Evolutionary conservation across 352 stramenopile species (phyloP).

Genomic region (Peronosclerospora sorghi): DNA sequence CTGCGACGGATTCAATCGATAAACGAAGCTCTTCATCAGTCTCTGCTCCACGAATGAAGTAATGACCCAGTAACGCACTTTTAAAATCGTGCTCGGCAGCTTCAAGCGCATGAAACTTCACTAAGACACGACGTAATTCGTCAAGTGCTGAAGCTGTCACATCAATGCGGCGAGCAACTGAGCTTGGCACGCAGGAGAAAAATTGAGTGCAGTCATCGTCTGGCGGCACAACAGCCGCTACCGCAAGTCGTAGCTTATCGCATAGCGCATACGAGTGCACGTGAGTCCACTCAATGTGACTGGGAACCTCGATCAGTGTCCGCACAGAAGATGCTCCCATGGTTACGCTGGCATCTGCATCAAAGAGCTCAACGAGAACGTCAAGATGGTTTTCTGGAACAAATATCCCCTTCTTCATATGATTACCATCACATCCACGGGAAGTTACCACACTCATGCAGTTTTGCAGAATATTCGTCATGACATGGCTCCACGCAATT

Average conservation of each 20-base stretch:
- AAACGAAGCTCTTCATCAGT: too few species aligned
- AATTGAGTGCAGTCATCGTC: conserved; percentile 12
- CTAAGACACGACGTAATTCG: conserved; percentile 6
- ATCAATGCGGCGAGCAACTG: conserved; percentile 16
- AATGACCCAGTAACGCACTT: too few species aligned
- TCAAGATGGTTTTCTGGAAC: conserved; percentile 6
- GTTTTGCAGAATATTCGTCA: conserved; percentile 5
- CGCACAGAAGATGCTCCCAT: background rate
- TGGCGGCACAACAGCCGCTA: conserved; percentile 10
- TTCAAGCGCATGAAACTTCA: conserved; percentile 6
- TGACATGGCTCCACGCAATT: conserved; percentile 8
- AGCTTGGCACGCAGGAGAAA: conserved; percentile 17
- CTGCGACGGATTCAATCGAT: background rate
- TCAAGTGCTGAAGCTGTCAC: conserved; percentile 18
- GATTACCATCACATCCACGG: conserved; percentile 6
- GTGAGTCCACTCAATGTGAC: conserved; percentile 5
- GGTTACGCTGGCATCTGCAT: background rate
- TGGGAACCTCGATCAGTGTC: conserved; percentile 7
- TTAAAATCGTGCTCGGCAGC: background rate
- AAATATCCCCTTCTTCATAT: conserved; percentile 1
- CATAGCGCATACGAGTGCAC: conserved; percentile 15
- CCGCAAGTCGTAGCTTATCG: conserved; percentile 15
- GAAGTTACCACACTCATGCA: conserved; percentile 10
- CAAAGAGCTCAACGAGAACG: conserved; percentile 13
- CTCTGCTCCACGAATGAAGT: too few species aligned